Percentiles rank a stretch among this genome's conserved stretches.
phyloP scores from a whole-genome alignment of 257 asterid species.

The Solanum piurae region DNA sequence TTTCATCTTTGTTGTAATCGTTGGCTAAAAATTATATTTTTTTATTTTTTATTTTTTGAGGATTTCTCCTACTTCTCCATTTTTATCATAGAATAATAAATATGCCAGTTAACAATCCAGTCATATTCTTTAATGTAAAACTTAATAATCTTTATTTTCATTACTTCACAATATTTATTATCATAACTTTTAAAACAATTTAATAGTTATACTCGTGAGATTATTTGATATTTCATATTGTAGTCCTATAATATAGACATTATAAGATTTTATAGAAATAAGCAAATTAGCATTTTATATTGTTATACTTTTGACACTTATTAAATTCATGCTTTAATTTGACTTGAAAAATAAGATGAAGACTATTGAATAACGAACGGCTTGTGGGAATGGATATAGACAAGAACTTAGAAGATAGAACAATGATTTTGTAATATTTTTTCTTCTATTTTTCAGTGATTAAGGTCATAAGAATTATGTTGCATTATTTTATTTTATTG shows the following conservation, averaged over 20 bases:
- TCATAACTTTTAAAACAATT: not conserved
- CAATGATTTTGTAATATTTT: not conserved
- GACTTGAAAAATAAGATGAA: not conserved
- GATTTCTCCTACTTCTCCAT: not conserved
- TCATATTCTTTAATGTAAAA: not conserved
- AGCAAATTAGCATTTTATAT: no score
- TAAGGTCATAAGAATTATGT: not conserved
- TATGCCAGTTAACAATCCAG: not conserved
- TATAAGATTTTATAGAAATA: no score
- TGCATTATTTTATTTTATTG: not conserved
- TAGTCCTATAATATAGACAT: no score
- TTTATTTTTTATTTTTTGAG: not conserved
- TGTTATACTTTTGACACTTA: not conserved
- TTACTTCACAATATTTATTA: not conserved
- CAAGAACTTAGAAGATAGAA: not conserved
- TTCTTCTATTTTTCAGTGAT: not conserved
- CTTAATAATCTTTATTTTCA: no score
- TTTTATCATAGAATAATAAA: no score
- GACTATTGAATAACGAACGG: not conserved
- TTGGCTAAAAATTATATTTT: no score
- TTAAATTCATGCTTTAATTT: not conserved
- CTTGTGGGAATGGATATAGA: not conserved
- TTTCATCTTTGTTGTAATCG: not conserved
- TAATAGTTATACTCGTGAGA: no score
- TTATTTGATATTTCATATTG: no score